Conservation (phyloP, 768 basidiomycete genomes). For the Myochromella boudieri region DNA sequence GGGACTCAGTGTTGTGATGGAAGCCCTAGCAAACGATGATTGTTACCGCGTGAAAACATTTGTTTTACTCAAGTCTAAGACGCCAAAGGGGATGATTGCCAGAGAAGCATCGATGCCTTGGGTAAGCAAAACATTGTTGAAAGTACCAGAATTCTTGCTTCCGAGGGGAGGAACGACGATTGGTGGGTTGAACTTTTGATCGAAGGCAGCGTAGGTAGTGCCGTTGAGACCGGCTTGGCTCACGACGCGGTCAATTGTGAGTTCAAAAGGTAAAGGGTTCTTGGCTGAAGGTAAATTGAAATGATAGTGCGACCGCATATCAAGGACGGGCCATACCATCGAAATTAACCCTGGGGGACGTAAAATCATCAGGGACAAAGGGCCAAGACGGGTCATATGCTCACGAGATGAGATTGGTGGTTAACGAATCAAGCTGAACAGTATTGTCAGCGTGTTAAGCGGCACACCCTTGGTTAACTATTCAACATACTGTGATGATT, state of each 20-base stretch:
- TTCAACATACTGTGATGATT: conserved; percentile 33
- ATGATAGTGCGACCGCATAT: not conserved
- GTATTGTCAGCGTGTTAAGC: too few relatives aligned
- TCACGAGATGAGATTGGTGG: conserved; percentile 35
- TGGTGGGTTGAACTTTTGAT: conserved; percentile 52
- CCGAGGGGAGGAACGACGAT: conserved; percentile 49
- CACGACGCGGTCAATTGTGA: conserved; percentile 42
- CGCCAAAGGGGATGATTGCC: conserved; percentile 51
- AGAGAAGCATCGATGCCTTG: conserved; percentile 51
- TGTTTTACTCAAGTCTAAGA: conserved; percentile 47
- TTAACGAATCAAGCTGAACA: conserved; percentile 35
- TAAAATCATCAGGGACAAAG: not conserved
- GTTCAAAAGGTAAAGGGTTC: conserved; percentile 45
- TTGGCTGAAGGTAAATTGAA: conserved; percentile 24
- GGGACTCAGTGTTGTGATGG: not conserved
- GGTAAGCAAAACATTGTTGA: conserved; percentile 55
- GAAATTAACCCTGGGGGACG: conserved; percentile 31
- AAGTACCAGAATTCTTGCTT: conserved; percentile 57
- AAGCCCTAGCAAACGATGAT: not conserved
- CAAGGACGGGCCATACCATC: conserved; percentile 28
- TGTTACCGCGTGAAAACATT: conserved; percentile 39
- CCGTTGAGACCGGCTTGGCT: conserved; percentile 50
- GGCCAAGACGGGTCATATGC: conserved; percentile 8
- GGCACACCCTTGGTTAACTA: too few relatives aligned
- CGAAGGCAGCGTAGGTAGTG: conserved; percentile 56